Evolutionary conservation across 495 filamentous ascomycete genomes (phyloP).

Genomic region (Cercophora newfieldiana): DNA sequence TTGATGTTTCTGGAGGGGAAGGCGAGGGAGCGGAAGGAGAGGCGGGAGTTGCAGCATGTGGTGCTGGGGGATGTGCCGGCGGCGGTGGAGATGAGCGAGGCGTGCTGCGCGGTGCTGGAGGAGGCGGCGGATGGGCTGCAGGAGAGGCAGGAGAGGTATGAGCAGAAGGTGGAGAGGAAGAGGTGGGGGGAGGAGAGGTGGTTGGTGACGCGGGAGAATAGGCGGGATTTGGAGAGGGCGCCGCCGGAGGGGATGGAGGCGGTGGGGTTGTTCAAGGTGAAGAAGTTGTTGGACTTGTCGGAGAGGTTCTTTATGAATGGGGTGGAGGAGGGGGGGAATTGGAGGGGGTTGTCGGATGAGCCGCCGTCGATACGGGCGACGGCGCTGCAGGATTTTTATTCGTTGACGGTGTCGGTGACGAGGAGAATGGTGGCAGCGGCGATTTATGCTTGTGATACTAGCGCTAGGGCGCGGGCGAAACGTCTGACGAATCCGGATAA

Average conservation of each 20-base stretch:
- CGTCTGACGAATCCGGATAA: slow-evolving; percentile 33
- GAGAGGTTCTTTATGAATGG: slow-evolving; percentile 78
- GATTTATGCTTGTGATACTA: slow-evolving; percentile 64
- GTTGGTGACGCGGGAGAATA: slow-evolving; percentile 23
- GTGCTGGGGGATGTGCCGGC: slow-evolving; percentile 59
- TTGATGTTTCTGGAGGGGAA: slow-evolving; percentile 58
- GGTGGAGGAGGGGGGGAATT: slow-evolving; percentile 62
- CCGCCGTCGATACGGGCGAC: slow-evolving; percentile 65
- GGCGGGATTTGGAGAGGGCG: slow-evolving; percentile 36
- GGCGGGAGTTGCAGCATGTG: slow-evolving; percentile 14
- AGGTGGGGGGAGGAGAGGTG: slow-evolving; percentile 44
- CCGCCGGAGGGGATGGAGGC: slow-evolving; percentile 42
- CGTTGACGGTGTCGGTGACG: slow-evolving; percentile 65
- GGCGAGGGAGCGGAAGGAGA: neutral
- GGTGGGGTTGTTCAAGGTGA: slow-evolving; percentile 56
- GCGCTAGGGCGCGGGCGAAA: slow-evolving; percentile 42
- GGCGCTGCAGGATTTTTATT: slow-evolving; percentile 71
- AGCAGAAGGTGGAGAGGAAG: slow-evolving; percentile 54
- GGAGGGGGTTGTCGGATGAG: slow-evolving; percentile 53
- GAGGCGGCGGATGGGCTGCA: slow-evolving; percentile 62
- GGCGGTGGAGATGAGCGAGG: slow-evolving; percentile 69
- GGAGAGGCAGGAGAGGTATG: slow-evolving; percentile 55
- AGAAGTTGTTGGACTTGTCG: slow-evolving; percentile 65
- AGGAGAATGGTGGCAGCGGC: slow-evolving; percentile 65
- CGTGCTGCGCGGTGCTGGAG: slow-evolving; percentile 67